Evolutionary conservation across 768 basidiomycete species (phyloP), one percentile per base, ranked within the genome.

Genomic region (Guyanaporus albipodus): DNA sequence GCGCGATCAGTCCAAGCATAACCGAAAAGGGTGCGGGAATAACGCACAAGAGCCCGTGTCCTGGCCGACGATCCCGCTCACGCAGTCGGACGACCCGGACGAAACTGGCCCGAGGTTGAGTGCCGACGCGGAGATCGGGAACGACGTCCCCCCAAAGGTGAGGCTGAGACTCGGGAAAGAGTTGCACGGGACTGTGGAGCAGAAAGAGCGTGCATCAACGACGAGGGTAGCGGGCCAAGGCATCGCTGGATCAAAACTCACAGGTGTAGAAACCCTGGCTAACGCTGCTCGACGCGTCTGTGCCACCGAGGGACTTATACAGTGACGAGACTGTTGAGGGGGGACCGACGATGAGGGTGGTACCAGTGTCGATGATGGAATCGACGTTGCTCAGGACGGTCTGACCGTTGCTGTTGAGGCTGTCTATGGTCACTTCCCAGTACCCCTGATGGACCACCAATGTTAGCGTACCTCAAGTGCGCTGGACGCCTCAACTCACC

Each of bases 71-170:
- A 73, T 50, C 4, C 58, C 61, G 19, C 66, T 67, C 8, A 69
- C 44, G 33, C 70, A 72, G 14, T 58, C 51, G 1, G 48, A 54
- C 14, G 62, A 62, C 8, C 58, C 61, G 4, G 18, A 8, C 0
- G 37, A 46, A 15, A 61, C 42, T 1, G 38, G 43, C 6, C 75
- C 76, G 5, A 75, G 58, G 58, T 73, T 75, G 62, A 72, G 62
- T 31, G 53, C 56, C 7, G 45, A 53, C 1, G 60, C 28, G 8
- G 57, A 44, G 52, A 76, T 61, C 10, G 44, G 35, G 58, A 70
- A 75, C 3, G 61, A 22, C 26, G 53, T 62, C 8, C 68, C 69
- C 36, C 64, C 67, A 54, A 75, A 72, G 3, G 59, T 61, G 39
- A 76, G 55, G 17, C 59, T 56, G 27, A 73, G 47, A 10, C 18